A percentile compares a stretch with the other conserved stretches of the same genome.
Conservation (phyloP, 495 filamentous ascomycete species). For the Apiosordaria backusii region DNA sequence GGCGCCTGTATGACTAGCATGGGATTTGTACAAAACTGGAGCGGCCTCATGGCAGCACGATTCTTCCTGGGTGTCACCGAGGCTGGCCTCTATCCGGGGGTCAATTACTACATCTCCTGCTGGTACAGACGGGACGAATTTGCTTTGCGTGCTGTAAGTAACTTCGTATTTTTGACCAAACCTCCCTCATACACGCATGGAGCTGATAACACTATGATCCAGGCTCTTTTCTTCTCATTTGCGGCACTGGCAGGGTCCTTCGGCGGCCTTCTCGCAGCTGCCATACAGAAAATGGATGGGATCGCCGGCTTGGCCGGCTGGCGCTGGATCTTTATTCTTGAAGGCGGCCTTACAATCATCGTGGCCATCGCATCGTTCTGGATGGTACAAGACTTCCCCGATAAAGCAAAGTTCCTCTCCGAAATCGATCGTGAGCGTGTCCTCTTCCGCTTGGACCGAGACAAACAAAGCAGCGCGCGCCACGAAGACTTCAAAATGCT, state of each 20-base stretch:
- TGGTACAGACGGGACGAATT: conserved; percentile 85
- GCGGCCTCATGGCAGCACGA: conserved; percentile 74
- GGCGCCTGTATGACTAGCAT: conserved; percentile 81
- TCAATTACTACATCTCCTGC: conserved; percentile 82
- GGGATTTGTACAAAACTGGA: conserved; percentile 76
- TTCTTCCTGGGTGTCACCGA: conserved; percentile 84
- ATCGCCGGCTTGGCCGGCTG: conserved; percentile 64
- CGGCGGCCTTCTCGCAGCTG: conserved; percentile 76
- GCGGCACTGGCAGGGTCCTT: conserved; percentile 83
- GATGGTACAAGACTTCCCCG: conserved; percentile 88
- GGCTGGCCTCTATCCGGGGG: conserved; percentile 81
- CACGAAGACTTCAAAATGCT: conserved; percentile 74
- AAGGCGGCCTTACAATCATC: conserved; percentile 71
- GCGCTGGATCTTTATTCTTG: conserved; percentile 83
- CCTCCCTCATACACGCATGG: neutral
- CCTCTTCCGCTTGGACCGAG: conserved; percentile 63
- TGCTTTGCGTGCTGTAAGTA: conserved; percentile 54
- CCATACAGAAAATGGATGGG: conserved; percentile 71
- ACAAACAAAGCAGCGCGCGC: conserved; percentile 73
- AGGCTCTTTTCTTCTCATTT: conserved; percentile 86
- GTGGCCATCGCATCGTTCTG: conserved; percentile 73
- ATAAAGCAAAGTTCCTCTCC: conserved; percentile 73
- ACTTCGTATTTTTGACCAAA: conserved; percentile 25
- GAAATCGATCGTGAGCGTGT: conserved; percentile 70
- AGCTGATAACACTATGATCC: neutral